Conservation (phyloP, 1,284 basidiomycete species). For the Ustilago xerochloae region DNA sequence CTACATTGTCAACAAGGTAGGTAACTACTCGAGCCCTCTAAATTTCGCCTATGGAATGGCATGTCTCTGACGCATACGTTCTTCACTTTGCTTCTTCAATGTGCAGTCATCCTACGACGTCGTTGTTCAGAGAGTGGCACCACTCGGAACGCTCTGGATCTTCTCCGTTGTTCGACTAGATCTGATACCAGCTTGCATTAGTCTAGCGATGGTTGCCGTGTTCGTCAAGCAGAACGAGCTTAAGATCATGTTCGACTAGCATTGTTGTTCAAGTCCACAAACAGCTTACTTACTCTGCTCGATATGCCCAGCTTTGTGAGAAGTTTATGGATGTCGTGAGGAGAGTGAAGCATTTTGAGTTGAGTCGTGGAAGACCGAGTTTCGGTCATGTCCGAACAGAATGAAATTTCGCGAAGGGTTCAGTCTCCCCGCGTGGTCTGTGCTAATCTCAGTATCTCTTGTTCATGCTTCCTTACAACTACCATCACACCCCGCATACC, state of each 20-base stretch:
- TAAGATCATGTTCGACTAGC: conserved; percentile 38
- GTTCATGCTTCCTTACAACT: not conserved
- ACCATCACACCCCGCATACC: not conserved
- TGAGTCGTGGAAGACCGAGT: too few relatives aligned
- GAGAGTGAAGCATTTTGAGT: not conserved
- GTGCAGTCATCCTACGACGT: conserved; percentile 56
- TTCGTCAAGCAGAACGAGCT: conserved; percentile 36
- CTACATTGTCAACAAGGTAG: conserved; percentile 61
- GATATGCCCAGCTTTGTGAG: not conserved
- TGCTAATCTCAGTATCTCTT: conserved; percentile 5
- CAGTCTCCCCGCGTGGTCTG: conserved; percentile 22
- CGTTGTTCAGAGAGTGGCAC: conserved; percentile 65
- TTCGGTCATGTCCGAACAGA: conserved; percentile 29
- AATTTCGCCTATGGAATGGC: not conserved
- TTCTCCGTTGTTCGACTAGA: conserved; percentile 66
- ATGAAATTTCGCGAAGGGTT: not conserved
- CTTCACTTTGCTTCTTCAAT: not conserved
- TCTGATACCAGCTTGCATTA: conserved; percentile 56
- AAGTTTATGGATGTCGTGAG: not conserved
- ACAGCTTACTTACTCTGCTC: not conserved
- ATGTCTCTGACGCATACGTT: not conserved
- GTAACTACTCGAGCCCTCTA: conserved; percentile 8
- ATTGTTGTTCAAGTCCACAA: not conserved
- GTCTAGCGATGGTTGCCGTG: conserved; percentile 57
- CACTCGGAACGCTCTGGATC: conserved; percentile 68